Base-by-base conservation (phyloP, 345 rosid species). In the Kandelia obovata region DNA sequence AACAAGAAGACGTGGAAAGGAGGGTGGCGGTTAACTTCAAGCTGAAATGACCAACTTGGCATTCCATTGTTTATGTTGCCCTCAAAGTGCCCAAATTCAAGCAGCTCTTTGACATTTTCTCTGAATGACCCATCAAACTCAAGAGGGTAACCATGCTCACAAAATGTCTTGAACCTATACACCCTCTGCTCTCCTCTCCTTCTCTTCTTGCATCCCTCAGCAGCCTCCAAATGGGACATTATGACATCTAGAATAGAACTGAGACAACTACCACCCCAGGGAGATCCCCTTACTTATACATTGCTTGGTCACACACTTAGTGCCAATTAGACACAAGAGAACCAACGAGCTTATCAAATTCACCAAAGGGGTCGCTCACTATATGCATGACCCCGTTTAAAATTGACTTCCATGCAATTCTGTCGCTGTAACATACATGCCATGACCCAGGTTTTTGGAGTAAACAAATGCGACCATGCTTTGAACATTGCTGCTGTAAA, bases 1-100 rank as follows among this genome's bases (percentile, higher is more conserved):
- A 88, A 81, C 47, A 94, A 83, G 65, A 88, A 64, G 5, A 87
- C 53, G 76, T 89, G 86, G n/a, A 86, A 67, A 61, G 96, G 91
- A 37, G 96, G 95, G 8, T 91, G 87, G 20, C 89, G 89, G 32
- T 78, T 80, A 71, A 94, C 85, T 78, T 94, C 92, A 16, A 94
- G 91, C 79, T 88, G 92, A 81, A 91, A 94, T n/a, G 97, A 85
- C 97, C 98, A 91, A 64, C 86, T 80, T 2, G 82, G 80, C 78
- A 78, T 66, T 21, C 86, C 84, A 64, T 68, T 67, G 21, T 80
- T 75, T 0, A 68, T 28, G 60, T 61, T 66, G 23, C 68, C 81
- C 74, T 87, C 90, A 21, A 66, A 59, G 67, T 86, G 82, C 61
- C 91, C 98, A 59, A 83, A 85, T 66, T 89, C 90, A 37, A 91